Percentiles rank a stretch among this genome's conserved stretches.
Evolutionary conservation across 768 basidiomycete species (phyloP).

Genomic region (Pholiota microspora): DNA sequence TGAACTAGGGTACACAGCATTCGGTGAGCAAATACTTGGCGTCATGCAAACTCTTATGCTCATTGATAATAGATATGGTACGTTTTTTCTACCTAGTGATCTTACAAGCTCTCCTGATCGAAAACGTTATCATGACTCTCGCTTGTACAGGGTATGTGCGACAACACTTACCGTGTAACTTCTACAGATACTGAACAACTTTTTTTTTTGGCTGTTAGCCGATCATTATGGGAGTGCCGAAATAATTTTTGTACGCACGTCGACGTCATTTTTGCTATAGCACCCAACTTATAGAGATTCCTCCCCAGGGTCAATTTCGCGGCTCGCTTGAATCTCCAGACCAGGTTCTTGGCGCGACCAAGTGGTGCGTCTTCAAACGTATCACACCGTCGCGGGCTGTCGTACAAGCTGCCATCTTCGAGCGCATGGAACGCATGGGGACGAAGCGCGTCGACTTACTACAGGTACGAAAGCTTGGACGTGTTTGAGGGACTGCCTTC

Average conservation of each 20-base stretch:
- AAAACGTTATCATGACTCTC: too few species aligned
- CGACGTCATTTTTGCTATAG: constrained; percentile 4
- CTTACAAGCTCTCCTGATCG: too few species aligned
- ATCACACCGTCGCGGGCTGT: constrained; percentile 47
- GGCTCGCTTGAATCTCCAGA: constrained; percentile 37
- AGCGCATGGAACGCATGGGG: constrained; percentile 70
- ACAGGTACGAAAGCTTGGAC: too few species aligned
- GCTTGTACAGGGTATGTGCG: too few species aligned
- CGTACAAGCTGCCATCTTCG: constrained; percentile 63
- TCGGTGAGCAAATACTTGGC: constrained; percentile 37
- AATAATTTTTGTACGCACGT: constrained; percentile 64
- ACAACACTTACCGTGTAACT: too few species aligned
- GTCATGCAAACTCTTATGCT: too few species aligned
- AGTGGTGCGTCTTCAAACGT: constrained; percentile 79
- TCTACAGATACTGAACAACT: background rate
- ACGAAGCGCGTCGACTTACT: constrained; percentile 61
- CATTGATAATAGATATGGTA: constrained; percentile 48
- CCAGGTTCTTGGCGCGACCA: constrained; percentile 69
- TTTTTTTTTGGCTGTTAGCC: constrained; percentile 42
- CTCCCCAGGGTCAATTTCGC: constrained; percentile 66
- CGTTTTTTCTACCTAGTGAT: too few species aligned
- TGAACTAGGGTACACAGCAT: constrained; percentile 60
- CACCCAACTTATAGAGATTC: constrained; percentile 2
- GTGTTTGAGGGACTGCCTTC: too few species aligned
- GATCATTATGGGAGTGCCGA: constrained; percentile 89